Evolutionary conservation across 1,284 basidiomycete genomes (phyloP), one percentile per base, ranked within the genome.

Genomic region (Grifola frondosa): DNA sequence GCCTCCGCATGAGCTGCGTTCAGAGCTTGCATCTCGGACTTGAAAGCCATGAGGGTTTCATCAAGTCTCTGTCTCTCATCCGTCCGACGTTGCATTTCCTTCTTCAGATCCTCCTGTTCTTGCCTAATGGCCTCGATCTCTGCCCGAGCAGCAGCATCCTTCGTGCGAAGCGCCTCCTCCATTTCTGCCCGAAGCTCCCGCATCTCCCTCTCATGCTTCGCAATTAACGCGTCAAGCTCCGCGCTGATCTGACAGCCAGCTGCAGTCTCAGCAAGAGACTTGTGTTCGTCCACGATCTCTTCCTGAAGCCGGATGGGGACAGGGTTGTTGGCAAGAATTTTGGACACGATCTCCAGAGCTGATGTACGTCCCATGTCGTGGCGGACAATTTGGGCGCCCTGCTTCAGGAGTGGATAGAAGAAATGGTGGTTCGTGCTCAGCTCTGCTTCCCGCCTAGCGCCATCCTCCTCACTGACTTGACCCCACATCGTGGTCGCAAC

Each of bases 401-500:
- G 47, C 17, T 49, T 44, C 11, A 56, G 37, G 11, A 47, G 49
- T 11, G 54, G 49, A 31, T 52, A 46, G 52, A 58, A 19, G 10
- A 17, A 23, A 42, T 43, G 9, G 26, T 29, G 15, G 48, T 25
- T n/a, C 10, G n/a, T 28, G 26, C n/a, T 9, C 9, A 28, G 26
- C 10, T 40, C 17, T 17, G 26, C 36, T 4, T 11, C 21, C 11
- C 37, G 37, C 13, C 13, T 12, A 16, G n/a, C 19, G 10, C 49
- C 52, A 35, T 64, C 61, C 25, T 72, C 63, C 41, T 66, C 62
- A 33, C 63, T 60, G 30, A 73, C 64, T 42, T 65, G 62, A 16
- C 65, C 65, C 77, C 77, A 79, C 73, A 75, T 76, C 40, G 66
- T 77, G 38, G 75, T 80, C 23, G 69, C 67, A 46, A 79, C 65